Evolutionary conservation across 345 rosid genomes (phyloP).

Genomic region (Hibiscus syriacus): DNA sequence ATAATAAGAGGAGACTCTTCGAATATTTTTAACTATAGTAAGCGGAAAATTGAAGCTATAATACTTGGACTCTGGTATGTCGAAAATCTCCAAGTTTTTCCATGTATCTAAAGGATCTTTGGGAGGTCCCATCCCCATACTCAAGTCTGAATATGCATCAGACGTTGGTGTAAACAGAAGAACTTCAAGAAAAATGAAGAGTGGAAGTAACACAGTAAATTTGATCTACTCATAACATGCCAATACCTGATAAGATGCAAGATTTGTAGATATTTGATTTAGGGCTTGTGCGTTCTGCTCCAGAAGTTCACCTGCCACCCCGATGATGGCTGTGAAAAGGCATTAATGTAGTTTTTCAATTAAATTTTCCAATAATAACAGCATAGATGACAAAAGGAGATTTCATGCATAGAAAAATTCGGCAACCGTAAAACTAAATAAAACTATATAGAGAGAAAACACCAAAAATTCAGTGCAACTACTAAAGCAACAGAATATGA

Average conservation of each 20-base stretch:
- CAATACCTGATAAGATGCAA: no score
- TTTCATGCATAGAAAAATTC: background rate
- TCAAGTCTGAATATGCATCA: background rate
- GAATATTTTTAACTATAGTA: background rate
- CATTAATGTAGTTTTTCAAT: background rate
- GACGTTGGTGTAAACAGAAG: background rate
- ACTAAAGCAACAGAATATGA: background rate
- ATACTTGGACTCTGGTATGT: background rate
- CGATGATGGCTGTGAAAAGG: constrained; percentile 38
- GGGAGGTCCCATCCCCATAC: background rate
- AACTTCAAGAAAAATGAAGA: background rate
- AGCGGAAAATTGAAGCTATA: no score
- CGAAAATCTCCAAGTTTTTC: background rate
- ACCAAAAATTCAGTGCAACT: background rate
- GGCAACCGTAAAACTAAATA: background rate
- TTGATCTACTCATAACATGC: no score
- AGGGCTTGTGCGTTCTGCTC: constrained; percentile 47
- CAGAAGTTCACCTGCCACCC: constrained; percentile 47
- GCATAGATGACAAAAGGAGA: background rate
- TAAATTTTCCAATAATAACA: constrained; percentile 3
- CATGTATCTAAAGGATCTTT: background rate
- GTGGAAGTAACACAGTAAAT: background rate
- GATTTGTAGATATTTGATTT: constrained; percentile 41
- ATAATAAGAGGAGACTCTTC: background rate
- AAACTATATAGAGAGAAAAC: background rate